Percentiles rank a stretch among this genome's conserved stretches.
Conservation (phyloP, 768 basidiomycete species). For the Macrolepiota dolichaula region DNA sequence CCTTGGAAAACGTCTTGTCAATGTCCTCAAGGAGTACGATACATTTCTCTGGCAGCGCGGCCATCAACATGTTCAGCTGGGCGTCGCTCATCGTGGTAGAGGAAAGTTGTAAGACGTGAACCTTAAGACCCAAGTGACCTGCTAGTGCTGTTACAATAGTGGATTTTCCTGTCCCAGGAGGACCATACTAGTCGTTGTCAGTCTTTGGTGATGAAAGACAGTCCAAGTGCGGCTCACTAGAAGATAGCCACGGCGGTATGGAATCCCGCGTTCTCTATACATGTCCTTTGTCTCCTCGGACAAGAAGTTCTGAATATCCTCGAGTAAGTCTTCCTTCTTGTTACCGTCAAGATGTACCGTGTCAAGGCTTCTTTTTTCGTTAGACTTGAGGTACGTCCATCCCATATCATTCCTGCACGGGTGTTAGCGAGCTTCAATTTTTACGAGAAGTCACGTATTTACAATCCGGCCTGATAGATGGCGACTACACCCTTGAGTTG, state of each 20-base stretch:
- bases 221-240: slow-evolving; percentile 24
- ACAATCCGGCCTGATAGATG: neutral
- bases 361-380: slow-evolving; percentile 20
- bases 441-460: neutral
- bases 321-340: slow-evolving; percentile 50
- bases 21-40: slow-evolving; percentile 74
- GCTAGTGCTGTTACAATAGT: slow-evolving; percentile 66
- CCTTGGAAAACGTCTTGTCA: slow-evolving; percentile 28
- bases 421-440: neutral
- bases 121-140: slow-evolving; percentile 63
- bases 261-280: slow-evolving; percentile 66
- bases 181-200: slow-evolving; percentile 44
- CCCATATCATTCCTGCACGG: neutral
- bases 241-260: slow-evolving; percentile 66
- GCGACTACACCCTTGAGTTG: neutral
- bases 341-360: slow-evolving; percentile 62
- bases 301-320: slow-evolving; percentile 62
- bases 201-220: neutral
- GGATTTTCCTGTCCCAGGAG: slow-evolving; percentile 71
- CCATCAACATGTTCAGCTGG: slow-evolving; percentile 47
- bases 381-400: neutral
- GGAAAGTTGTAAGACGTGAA: slow-evolving; percentile 64
- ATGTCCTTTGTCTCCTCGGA: slow-evolving; percentile 40
- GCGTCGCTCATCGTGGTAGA: slow-evolving; percentile 55
- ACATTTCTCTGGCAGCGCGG: slow-evolving; percentile 48